These are phyloP conservation scores for Populus hybrid DNA, from an alignment of 441 rosid species.

Conservation along the genomic window DNA sequence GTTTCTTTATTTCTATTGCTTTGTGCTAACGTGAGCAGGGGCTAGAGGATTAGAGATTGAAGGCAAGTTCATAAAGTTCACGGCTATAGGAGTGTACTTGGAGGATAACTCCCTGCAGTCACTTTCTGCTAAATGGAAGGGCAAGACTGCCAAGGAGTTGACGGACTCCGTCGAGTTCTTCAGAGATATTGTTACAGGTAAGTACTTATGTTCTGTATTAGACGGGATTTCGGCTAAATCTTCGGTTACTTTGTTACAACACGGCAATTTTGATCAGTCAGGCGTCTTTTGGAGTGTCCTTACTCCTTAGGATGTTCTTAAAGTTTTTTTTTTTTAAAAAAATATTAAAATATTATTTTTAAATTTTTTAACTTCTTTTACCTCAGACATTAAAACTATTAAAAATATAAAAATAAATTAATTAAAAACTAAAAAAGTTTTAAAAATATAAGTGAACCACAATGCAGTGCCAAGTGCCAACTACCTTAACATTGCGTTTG, in stretches of 20 bases:
- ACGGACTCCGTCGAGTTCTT: conserved; percentile 64
- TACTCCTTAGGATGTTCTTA: too few species aligned
- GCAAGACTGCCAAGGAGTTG: conserved; percentile 51
- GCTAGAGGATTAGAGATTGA: conserved; percentile 66
- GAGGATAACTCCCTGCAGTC: conserved; percentile 50
- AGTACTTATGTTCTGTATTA: background rate
- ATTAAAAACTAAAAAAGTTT: too few species aligned
- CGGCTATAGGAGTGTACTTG: conserved; percentile 77
- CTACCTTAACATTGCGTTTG: too few species aligned
- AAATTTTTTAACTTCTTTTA: too few species aligned
- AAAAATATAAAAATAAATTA: too few species aligned
- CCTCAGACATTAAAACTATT: too few species aligned
- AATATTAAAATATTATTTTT: too few species aligned
- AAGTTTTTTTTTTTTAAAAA: too few species aligned
- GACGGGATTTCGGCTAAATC: background rate
- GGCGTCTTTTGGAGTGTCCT: too few species aligned
- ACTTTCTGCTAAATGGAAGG: conserved; percentile 66
- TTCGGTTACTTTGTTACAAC: background rate
- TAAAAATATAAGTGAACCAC: too few species aligned
- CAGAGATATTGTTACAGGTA: conserved; percentile 87
- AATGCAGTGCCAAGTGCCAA: too few species aligned
- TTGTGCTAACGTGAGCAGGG: conserved; percentile 38
- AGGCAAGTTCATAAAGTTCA: conserved; percentile 67
- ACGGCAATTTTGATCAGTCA: background rate
- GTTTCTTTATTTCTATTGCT: background rate